A percentile compares a stretch with the other conserved stretches of the same genome.
Evolutionary conservation across 805 yeast genomes (phyloP).

Genomic region (Ogataea minuta): DNA sequence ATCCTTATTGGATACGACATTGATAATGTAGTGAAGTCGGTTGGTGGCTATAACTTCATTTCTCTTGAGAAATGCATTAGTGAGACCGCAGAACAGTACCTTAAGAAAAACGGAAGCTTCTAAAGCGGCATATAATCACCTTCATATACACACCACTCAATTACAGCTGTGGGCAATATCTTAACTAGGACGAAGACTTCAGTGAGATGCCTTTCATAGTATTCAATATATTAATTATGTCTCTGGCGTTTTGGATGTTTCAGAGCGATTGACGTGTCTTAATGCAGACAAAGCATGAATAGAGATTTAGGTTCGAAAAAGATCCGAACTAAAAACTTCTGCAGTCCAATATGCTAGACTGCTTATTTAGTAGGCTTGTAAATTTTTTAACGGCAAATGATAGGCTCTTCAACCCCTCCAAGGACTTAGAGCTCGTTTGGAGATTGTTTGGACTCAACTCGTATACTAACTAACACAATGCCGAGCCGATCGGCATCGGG

Average conservation of each 20-base stretch:
- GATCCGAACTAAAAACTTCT: too few species aligned
- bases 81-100: conserved; percentile 40
- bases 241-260: conserved; percentile 32
- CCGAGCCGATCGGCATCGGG: too few species aligned
- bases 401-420: too few species aligned
- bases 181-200: conserved; percentile 1
- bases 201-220: conserved; percentile 8
- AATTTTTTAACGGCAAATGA: too few species aligned
- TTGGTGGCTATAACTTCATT: conserved; percentile 37
- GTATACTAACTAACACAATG: too few species aligned
- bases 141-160: too few species aligned
- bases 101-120: conserved; percentile 7
- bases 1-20: conserved; percentile 3
- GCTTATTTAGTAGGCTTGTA: conserved; percentile 35
- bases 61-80: conserved; percentile 37
- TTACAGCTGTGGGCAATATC: too few species aligned
- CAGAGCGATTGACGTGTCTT: conserved; percentile 39
- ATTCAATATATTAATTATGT: conserved; percentile 32
- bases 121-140: too few species aligned
- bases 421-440: too few species aligned
- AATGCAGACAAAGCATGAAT: conserved; percentile 35
- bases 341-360: too few species aligned
- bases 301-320: too few species aligned
- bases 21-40: conserved; percentile 3
- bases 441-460: too few species aligned